Base-by-base conservation (phyloP, 2,329 filamentous ascomycete species). In the Mycosphaerella sp. region DNA sequence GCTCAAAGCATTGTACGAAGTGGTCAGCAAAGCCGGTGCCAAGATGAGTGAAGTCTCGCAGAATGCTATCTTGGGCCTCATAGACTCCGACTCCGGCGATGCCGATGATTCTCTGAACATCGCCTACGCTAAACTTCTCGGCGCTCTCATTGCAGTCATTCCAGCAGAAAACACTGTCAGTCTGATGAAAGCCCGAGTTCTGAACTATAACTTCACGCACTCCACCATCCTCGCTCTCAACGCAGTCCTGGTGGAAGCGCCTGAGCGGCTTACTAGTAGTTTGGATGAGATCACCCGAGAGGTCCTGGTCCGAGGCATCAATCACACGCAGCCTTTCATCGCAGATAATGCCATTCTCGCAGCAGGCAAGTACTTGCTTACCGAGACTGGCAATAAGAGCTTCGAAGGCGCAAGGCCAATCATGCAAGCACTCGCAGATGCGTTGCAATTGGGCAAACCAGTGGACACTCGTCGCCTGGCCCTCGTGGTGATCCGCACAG, bases 21-120 rank as follows among this genome's bases (percentile, higher is more conserved):
- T 98, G 27, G 85, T 98, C 54, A 91, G 88, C 75, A 95, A 95
- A 71, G 91, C 90, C 14, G 93, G 93, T 49, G 78, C 79, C 52
- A 96, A 91, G 71, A 98, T 98, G 93, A 90, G 87, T 62, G 93
- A 97, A 63, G 75, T 84, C 17, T 96, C 91, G 42, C 84, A 90
- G 49, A 80, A 83, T 54, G 84, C 90, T n/a, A 89, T 98, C 21
- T 75, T 98, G 43, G 80, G 81, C 39, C 76, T 98, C 43, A 96
- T 98, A 64, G 93, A 97, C 68, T 83, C 83, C 60, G 89, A 95
- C 55, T 74, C 79, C 3, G 86, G 88, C 54, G 86, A 87, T 59
- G 78, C 78, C 41, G 87, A 69, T 44, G 80, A 81, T 64, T 67
- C 81, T 13, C 91, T 94, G 81, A 84, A 85, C 10, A 87, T 95